These are phyloP conservation scores for Podospora pseudoanserina DNA, from an alignment of 495 filamentous ascomycete species.

Conservation along the genomic window DNA sequence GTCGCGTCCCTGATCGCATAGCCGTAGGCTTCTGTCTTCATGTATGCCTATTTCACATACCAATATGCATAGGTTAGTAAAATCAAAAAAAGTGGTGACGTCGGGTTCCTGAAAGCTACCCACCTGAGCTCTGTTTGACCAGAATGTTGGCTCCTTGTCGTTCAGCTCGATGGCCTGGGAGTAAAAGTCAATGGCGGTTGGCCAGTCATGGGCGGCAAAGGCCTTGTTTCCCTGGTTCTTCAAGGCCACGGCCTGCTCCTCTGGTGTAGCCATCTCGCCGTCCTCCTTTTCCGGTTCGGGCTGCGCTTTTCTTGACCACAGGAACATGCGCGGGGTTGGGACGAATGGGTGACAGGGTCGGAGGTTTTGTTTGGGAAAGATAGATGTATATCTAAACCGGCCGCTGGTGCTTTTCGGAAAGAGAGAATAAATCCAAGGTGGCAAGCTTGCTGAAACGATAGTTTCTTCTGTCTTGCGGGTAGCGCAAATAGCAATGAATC, in stretches of 20 bases:
- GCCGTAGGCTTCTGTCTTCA: slow-evolving; percentile 93
- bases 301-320: slow-evolving; percentile 21
- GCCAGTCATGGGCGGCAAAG: slow-evolving; percentile 86
- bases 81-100: background rate
- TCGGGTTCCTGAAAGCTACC: slow-evolving; percentile 25
- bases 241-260: slow-evolving; percentile 66
- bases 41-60: slow-evolving; percentile 61
- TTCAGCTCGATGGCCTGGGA: slow-evolving; percentile 84
- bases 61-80: too few relatives aligned
- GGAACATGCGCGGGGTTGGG: slow-evolving; percentile 8
- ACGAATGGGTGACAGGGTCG: background rate
- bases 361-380: background rate
- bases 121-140: slow-evolving; percentile 91
- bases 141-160: slow-evolving; percentile 81
- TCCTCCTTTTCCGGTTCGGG: slow-evolving; percentile 11
- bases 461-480: slow-evolving; percentile 12
- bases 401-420: background rate
- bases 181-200: slow-evolving; percentile 78
- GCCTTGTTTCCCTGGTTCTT: slow-evolving; percentile 95
- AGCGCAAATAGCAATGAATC: slow-evolving; percentile 9
- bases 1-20: slow-evolving; percentile 89
- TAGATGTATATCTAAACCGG: background rate
- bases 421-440: slow-evolving; percentile 5
- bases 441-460: slow-evolving; percentile 11
- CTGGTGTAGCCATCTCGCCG: slow-evolving; percentile 31